Percentiles rank a stretch among this genome's conserved stretches.
These are phyloP conservation scores for Alectoria sarmentosa DNA, from an alignment of 495 filamentous ascomycete species.

Conservation along the genomic window DNA sequence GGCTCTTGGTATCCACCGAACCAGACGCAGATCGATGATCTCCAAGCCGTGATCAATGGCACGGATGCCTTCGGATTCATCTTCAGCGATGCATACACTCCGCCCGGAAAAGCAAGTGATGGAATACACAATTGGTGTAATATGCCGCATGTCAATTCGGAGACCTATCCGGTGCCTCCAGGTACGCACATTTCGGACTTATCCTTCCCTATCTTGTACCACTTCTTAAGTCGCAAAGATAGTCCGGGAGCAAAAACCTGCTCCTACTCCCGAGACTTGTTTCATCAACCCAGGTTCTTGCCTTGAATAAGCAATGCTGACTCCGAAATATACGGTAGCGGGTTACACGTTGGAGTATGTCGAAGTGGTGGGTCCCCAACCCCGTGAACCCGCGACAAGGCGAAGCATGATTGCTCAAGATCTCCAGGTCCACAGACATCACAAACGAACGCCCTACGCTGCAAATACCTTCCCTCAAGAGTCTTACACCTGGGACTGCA, in stretches of 20 bases:
- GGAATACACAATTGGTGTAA: constrained; percentile 62
- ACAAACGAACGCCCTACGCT: constrained; percentile 66
- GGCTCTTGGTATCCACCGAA: constrained; percentile 7
- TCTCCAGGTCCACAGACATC: constrained; percentile 56
- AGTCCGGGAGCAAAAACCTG: too few species aligned
- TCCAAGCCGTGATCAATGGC: constrained; percentile 43
- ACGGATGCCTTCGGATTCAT: constrained; percentile 56
- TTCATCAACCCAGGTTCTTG: too few species aligned
- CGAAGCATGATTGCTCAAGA: constrained; percentile 21
- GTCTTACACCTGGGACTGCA: constrained; percentile 57
- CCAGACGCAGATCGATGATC: constrained; percentile 42
- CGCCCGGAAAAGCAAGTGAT: constrained; percentile 13
- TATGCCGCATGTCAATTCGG: constrained; percentile 61
- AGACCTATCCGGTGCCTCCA: constrained; percentile 46
- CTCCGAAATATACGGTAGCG: too few species aligned
- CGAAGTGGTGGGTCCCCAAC: constrained; percentile 32
- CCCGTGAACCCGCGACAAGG: not conserved
- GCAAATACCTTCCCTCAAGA: constrained; percentile 61
- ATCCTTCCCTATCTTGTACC: too few species aligned
- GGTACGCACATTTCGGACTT: too few species aligned
- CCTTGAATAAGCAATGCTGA: too few species aligned
- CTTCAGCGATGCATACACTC: constrained; percentile 52
- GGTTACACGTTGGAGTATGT: constrained; percentile 57
- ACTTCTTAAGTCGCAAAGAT: too few species aligned
- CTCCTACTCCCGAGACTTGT: too few species aligned